phyloP scores from a whole-genome alignment of 352 stramenopile genomes.

The Globisporangium carolinianum region DNA sequence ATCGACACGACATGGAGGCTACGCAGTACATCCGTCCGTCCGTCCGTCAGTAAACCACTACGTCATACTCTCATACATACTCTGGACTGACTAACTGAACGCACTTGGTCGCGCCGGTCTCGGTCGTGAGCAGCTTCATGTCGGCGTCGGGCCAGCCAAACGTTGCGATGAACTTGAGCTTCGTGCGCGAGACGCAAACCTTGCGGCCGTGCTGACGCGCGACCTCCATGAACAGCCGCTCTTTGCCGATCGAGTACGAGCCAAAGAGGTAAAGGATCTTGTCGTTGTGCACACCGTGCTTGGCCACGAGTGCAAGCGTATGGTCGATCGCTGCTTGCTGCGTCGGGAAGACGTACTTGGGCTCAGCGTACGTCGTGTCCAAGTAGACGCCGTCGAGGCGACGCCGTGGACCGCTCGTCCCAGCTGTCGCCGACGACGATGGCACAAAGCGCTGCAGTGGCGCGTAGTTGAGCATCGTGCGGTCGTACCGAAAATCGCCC shows the following conservation, averaged over 20 bases:
- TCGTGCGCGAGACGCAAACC: slow-evolving; percentile 72
- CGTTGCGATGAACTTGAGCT: slow-evolving; percentile 81
- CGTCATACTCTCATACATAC: no score
- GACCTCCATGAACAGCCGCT: slow-evolving; percentile 94
- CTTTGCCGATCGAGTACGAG: slow-evolving; percentile 96
- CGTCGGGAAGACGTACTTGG: slow-evolving; percentile 91
- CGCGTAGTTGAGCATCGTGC: slow-evolving; percentile 60
- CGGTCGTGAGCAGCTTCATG: slow-evolving; percentile 86
- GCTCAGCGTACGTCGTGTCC: slow-evolving; percentile 96
- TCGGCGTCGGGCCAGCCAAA: slow-evolving; percentile 78
- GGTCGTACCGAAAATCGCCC: slow-evolving; percentile 78
- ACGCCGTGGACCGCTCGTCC: not conserved
- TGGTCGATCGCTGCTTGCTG: slow-evolving; percentile 74
- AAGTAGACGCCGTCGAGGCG: slow-evolving; percentile 88
- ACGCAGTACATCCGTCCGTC: not conserved
- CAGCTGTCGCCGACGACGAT: not conserved
- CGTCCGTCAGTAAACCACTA: no score
- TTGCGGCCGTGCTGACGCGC: slow-evolving; percentile 68
- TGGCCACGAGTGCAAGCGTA: slow-evolving; percentile 51
- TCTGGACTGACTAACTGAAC: slow-evolving; percentile 3
- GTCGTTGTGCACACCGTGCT: slow-evolving; percentile 34
- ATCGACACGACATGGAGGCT: slow-evolving; percentile 92
- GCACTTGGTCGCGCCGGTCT: slow-evolving; percentile 63
- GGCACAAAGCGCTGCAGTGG: slow-evolving; percentile 42
- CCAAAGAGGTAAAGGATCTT: slow-evolving; percentile 92